Evolutionary conservation across 2,329 filamentous ascomycete genomes (phyloP).

Genomic region (Phaeomoniella chlamydospora): DNA sequence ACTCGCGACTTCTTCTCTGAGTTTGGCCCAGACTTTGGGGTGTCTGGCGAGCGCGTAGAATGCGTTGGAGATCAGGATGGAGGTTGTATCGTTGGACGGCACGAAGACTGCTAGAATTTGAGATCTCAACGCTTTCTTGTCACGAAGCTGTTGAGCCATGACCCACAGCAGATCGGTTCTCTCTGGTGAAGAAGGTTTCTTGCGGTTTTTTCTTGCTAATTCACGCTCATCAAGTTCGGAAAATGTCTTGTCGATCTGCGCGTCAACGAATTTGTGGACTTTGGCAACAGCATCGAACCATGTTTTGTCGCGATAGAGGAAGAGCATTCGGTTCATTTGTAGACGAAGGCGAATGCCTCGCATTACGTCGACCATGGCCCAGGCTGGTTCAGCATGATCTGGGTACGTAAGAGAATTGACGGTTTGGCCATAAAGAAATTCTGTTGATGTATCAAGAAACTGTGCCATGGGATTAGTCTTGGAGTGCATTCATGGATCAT

Average conservation of each 20-base stretch:
- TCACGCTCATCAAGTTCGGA: conserved; percentile 6
- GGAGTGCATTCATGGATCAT: background rate
- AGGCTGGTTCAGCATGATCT: conserved; percentile 29
- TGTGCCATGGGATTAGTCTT: no score
- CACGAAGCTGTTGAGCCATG: conserved; percentile 33
- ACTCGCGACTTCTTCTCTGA: conserved; percentile 17
- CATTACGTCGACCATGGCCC: conserved; percentile 14
- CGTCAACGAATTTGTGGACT: conserved; percentile 14
- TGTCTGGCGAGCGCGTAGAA: conserved; percentile 31
- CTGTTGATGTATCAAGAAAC: conserved; percentile 59
- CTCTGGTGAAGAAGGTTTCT: conserved; percentile 7
- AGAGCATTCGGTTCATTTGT: background rate
- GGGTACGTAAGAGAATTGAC: conserved; percentile 43
- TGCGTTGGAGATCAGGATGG: conserved; percentile 24
- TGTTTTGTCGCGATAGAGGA: conserved; percentile 1
- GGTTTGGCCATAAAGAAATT: conserved; percentile 67
- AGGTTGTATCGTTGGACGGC: conserved; percentile 38
- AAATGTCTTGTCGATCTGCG: conserved; percentile 13
- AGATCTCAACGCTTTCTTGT: conserved; percentile 29
- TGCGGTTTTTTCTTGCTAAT: conserved; percentile 7
- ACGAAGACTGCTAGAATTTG: conserved; percentile 36
- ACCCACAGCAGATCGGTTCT: conserved; percentile 44
- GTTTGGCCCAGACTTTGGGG: conserved; percentile 17
- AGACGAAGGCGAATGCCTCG: background rate
- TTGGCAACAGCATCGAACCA: conserved; percentile 17